Percentiles rank a stretch among this genome's conserved stretches.
phyloP scores from a whole-genome alignment of 192 early-diverging fungal genomes.

The Pilobolus umbonatus region DNA sequence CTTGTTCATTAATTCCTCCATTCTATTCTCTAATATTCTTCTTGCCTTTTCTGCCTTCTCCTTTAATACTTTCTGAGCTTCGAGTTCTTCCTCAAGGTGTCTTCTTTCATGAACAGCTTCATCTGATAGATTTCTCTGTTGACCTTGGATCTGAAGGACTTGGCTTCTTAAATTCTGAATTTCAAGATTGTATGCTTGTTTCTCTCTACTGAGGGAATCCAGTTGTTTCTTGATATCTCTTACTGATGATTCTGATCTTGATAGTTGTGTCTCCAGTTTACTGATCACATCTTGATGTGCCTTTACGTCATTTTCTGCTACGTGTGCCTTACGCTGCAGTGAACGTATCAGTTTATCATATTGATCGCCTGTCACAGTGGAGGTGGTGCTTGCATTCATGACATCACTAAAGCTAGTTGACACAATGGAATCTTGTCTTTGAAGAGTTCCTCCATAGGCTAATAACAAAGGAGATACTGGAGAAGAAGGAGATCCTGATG shows the following conservation, averaged over 20 bases:
- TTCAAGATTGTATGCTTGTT: slow-evolving; percentile 29
- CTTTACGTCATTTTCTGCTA: slow-evolving; percentile 30
- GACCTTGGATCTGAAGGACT: slow-evolving; percentile 26
- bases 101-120: slow-evolving; percentile 32
- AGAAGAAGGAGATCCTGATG: neutral
- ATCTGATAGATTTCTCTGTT: slow-evolving; percentile 23
- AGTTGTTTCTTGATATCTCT: slow-evolving; percentile 35
- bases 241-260: slow-evolving; percentile 40
- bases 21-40: slow-evolving; percentile 41
- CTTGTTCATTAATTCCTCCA: slow-evolving; percentile 51
- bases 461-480: slow-evolving; percentile 11
- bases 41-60: slow-evolving; percentile 48
- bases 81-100: slow-evolving; percentile 32
- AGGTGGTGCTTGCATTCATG: neutral
- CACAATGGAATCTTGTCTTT: slow-evolving; percentile 13
- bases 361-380: slow-evolving; percentile 13
- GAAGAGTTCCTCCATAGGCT: neutral
- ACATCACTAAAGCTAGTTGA: slow-evolving; percentile 13
- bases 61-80: slow-evolving; percentile 40
- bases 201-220: slow-evolving; percentile 31
- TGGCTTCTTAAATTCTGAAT: slow-evolving; percentile 37
- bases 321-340: slow-evolving; percentile 23
- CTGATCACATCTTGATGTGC: slow-evolving; percentile 38
- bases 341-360: slow-evolving; percentile 29
- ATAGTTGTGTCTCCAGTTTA: slow-evolving; percentile 42